phyloP scores from a whole-genome alignment of 805 yeast species.

The Starmerella khaoyaiensis region DNA sequence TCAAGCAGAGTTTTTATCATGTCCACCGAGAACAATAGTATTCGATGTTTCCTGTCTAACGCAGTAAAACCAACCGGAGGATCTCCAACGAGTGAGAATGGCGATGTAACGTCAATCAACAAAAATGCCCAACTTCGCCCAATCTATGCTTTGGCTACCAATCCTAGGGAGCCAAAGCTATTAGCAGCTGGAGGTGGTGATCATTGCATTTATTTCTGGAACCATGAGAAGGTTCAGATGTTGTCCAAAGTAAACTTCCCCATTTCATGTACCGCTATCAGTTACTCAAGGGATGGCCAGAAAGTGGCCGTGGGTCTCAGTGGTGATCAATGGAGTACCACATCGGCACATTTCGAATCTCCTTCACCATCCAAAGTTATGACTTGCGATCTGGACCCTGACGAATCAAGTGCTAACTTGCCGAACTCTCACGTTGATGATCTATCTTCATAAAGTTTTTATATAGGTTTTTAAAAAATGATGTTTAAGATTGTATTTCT shows the following conservation, averaged over 20 bases:
- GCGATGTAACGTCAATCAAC: too few species aligned
- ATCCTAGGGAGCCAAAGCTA: neutral
- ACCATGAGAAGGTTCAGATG: conserved; percentile 4
- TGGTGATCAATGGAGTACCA: conserved; percentile 12
- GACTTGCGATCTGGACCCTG: neutral
- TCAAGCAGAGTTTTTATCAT: too few species aligned
- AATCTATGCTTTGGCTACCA: conserved; percentile 6
- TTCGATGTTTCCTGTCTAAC: too few species aligned
- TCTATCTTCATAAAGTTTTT: neutral
- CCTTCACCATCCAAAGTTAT: conserved; percentile 6
- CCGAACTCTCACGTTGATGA: neutral
- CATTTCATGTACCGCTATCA: conserved; percentile 11
- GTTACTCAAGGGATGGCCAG: conserved; percentile 6
- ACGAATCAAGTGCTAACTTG: neutral
- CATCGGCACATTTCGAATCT: conserved; percentile 2
- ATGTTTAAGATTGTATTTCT: too few species aligned
- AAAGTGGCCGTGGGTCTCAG: conserved; percentile 10
- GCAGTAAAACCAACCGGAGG: too few species aligned
- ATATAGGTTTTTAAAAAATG: too few species aligned
- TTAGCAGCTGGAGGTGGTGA: conserved; percentile 14
- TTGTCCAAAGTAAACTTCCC: conserved; percentile 4
- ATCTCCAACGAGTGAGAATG: too few species aligned
- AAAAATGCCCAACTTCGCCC: conserved; percentile 7
- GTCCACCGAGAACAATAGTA: too few species aligned
- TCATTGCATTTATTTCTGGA: conserved; percentile 10